Conservation (phyloP, 352 stramenopile species). For the Thalassiosira mediterranea region DNA sequence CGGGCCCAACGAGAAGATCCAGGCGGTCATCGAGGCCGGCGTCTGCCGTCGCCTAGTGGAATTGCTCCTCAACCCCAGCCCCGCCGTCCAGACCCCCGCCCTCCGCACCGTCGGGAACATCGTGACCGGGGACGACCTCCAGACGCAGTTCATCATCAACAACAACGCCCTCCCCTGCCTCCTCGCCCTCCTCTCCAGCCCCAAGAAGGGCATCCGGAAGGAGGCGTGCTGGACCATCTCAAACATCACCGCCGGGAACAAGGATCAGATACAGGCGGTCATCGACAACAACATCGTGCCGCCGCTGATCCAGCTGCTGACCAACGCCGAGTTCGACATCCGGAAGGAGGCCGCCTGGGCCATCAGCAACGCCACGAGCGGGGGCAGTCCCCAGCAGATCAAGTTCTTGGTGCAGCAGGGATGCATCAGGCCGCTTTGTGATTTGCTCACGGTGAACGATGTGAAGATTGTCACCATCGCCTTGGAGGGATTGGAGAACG, state of each 20-base stretch:
- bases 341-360: conserved; percentile 98
- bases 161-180: conserved; percentile 96
- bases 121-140: conserved; percentile 98
- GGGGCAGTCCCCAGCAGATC: conserved; percentile 93
- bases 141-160: conserved; percentile 99
- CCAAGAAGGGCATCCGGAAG: conserved; percentile 98
- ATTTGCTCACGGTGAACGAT: conserved; percentile 95
- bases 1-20: conserved; percentile 98
- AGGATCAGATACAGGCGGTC: conserved; percentile 98
- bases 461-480: conserved; percentile 98
- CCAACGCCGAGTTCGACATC: conserved; percentile 98
- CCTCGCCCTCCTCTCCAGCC: conserved; percentile 90
- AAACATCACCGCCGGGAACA: conserved; percentile 99
- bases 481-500: conserved; percentile 98
- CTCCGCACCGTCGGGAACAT: conserved; percentile 98
- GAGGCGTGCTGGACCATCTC: conserved; percentile 99
- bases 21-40: conserved; percentile 96
- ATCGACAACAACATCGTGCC: conserved; percentile 97
- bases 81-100: conserved; percentile 94
- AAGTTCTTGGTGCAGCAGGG: conserved; percentile 95
- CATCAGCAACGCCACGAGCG: conserved; percentile 98
- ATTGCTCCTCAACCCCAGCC: conserved; percentile 91
- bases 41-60: conserved; percentile 96
- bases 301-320: conserved; percentile 94
- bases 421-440: conserved; percentile 97